Percentiles rank a stretch among this genome's conserved stretches.
These are phyloP conservation scores for Collybia sordida DNA, from an alignment of 768 basidiomycete genomes.

Conservation along the genomic window DNA sequence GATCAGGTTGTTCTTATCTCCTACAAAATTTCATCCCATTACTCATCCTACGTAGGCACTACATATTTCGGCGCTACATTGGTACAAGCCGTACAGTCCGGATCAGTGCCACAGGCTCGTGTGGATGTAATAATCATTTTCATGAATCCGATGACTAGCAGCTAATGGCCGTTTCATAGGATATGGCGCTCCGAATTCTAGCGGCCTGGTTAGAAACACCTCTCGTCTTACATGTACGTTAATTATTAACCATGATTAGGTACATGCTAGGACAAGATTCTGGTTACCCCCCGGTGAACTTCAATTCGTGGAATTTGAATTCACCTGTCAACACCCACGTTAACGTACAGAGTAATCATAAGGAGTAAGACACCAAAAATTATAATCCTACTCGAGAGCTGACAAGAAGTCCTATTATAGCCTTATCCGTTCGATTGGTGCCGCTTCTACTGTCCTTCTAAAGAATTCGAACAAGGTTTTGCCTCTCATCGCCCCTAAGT, in stretches of 20 bases:
- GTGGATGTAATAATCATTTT: constrained; percentile 47
- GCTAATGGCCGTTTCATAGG: too few species aligned
- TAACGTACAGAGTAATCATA: constrained; percentile 61
- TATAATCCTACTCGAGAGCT: neutral
- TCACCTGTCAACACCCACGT: constrained; percentile 41
- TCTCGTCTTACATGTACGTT: neutral
- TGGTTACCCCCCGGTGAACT: constrained; percentile 47
- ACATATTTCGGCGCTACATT: constrained; percentile 64
- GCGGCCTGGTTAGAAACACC: too few species aligned
- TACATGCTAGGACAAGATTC: constrained; percentile 52
- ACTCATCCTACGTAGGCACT: constrained; percentile 22
- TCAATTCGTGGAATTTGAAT: constrained; percentile 48
- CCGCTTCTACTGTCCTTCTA: constrained; percentile 60
- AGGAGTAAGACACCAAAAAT: constrained; percentile 25
- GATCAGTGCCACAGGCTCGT: constrained; percentile 55
- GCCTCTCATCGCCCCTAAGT: constrained; percentile 43
- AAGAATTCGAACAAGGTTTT: constrained; percentile 52
- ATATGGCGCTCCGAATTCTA: too few species aligned
- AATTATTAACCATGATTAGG: neutral
- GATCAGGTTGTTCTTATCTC: constrained; percentile 37
- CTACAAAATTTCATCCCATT: neutral
- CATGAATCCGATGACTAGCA: neutral
- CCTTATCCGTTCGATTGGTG: constrained; percentile 59
- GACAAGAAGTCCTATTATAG: constrained; percentile 24
- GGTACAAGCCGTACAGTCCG: constrained; percentile 56